phyloP scores from a whole-genome alignment of 441 rosid genomes.

The Euphorbia schlechtendalii region DNA sequence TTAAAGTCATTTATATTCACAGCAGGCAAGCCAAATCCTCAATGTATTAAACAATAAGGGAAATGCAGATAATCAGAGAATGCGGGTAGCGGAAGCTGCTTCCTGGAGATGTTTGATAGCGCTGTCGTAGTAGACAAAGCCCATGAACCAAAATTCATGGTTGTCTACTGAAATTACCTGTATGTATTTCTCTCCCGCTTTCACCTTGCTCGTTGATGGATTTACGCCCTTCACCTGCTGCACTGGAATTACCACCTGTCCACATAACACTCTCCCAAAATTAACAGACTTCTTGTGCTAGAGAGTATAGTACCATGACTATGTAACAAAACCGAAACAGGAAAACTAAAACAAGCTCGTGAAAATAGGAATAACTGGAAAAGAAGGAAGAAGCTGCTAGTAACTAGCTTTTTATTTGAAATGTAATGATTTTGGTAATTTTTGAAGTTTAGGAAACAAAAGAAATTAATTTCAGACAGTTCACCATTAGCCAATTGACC shows the following conservation, averaged over 20 bases:
- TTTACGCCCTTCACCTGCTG: constrained; percentile 61
- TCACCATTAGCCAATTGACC: too few relatives aligned
- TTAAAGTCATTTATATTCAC: too few relatives aligned
- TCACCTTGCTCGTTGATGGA: constrained; percentile 68
- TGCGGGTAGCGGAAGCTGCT: too few relatives aligned
- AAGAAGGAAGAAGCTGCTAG: too few relatives aligned
- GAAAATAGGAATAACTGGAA: background rate
- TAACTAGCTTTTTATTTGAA: too few relatives aligned
- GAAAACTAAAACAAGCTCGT: background rate
- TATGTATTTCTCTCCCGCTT: constrained; percentile 69
- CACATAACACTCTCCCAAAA: background rate
- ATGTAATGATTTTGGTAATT: too few relatives aligned
- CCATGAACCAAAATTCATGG: constrained; percentile 98
- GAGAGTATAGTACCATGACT: background rate
- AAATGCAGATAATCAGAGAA: too few relatives aligned
- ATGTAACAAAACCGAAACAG: background rate
- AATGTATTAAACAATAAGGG: too few relatives aligned
- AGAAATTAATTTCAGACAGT: too few relatives aligned
- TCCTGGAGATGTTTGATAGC: constrained; percentile 75
- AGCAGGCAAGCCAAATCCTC: too few relatives aligned
- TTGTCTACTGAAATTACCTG: constrained; percentile 69
- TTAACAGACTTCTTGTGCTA: background rate
- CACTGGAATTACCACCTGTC: constrained; percentile 67
- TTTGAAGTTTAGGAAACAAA: too few relatives aligned
- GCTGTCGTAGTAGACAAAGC: constrained; percentile 72